phyloP scores from a whole-genome alignment of 805 yeast genomes.

The Candida dendrica region DNA sequence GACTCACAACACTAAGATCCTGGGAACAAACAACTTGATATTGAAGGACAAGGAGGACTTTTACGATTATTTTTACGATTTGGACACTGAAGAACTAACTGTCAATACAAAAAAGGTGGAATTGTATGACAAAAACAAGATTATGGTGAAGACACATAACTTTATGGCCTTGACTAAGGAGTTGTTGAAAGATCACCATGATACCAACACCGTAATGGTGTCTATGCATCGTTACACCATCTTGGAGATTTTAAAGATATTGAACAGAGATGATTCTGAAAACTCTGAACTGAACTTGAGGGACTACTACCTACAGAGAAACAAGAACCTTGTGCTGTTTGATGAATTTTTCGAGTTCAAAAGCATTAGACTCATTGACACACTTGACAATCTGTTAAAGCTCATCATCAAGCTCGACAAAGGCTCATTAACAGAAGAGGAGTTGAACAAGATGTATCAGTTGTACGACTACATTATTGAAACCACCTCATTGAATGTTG shows the following conservation, averaged over 20 bases:
- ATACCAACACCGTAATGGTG: slow-evolving; percentile 18
- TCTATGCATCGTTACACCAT: slow-evolving; percentile 24
- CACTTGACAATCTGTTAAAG: slow-evolving; percentile 9
- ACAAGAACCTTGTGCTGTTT: slow-evolving; percentile 25
- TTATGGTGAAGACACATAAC: slow-evolving; percentile 14
- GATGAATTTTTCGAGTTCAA: slow-evolving; percentile 25
- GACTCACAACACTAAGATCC: slow-evolving; percentile 29
- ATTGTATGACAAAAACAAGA: slow-evolving; percentile 11
- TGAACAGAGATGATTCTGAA: slow-evolving; percentile 11
- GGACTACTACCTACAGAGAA: slow-evolving; percentile 23
- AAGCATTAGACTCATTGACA: slow-evolving; percentile 15
- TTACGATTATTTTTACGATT: slow-evolving; percentile 59
- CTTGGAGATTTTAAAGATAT: slow-evolving; percentile 23
- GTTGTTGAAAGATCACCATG: slow-evolving; percentile 17
- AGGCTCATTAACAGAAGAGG: not conserved
- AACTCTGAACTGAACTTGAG: slow-evolving; percentile 17
- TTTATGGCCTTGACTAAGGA: slow-evolving; percentile 11
- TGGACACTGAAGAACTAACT: slow-evolving; percentile 40
- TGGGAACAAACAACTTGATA: slow-evolving; percentile 66
- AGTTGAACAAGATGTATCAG: not conserved
- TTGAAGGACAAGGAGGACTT: slow-evolving; percentile 44
- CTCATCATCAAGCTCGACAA: not conserved
- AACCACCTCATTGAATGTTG: slow-evolving; percentile 1
- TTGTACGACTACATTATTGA: slow-evolving; percentile 6
- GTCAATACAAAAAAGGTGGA: slow-evolving; percentile 4